Base-by-base conservation (phyloP, 495 filamentous ascomycete genomes). In the Aspergillus haitiensis region DNA sequence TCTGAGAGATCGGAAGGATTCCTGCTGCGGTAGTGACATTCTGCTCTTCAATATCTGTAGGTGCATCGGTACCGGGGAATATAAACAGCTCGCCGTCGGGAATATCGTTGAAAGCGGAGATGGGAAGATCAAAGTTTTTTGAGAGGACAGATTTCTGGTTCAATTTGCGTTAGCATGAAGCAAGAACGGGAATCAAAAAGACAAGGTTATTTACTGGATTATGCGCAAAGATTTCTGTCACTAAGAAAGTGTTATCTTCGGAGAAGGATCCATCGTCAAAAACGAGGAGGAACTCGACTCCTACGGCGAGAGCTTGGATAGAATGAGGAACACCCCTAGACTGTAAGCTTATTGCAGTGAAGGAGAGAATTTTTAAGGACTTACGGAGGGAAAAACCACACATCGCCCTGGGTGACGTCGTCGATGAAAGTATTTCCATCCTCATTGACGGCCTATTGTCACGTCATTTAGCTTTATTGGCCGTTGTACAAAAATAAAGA, bases 191-290 rank as follows among this genome's bases (percentile, higher is more conserved):
- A 42, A 6, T 6, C 13, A 34, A 42, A 49, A 32, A 52, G 11
- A 7, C 7, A 18, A 18, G 15, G 18, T 3, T 13, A 13, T 63
- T 13, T 67, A 75, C 74, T 0, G 60, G 87, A 12, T 83, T 86
- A 15, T 82, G 80, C 7, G 81, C 72, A 57, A 90, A 84, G 45
- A 87, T 77, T 66, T 90, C 85, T 0, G 82, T 78, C 1, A 85
- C 84, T 3, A 90, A 80, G 76, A 88, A 88, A 0, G 87, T 90
- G 54, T 82, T 82, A 18, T 86, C 83, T 66, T 90, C 87, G 7
- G 79, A 84, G 74, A 91, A 91, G n/a, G 68, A 69, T 2, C 87
- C 87, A 47, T 86, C 77, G 66, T 91, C 84, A 64, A 90, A 90
- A 45, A 90, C 80, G 10, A 91, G 76, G 8, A 90, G 77, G 68